phyloP scores from a whole-genome alignment of 2,329 filamentous ascomycete species.

The Coniochaeta ligniaria region DNA sequence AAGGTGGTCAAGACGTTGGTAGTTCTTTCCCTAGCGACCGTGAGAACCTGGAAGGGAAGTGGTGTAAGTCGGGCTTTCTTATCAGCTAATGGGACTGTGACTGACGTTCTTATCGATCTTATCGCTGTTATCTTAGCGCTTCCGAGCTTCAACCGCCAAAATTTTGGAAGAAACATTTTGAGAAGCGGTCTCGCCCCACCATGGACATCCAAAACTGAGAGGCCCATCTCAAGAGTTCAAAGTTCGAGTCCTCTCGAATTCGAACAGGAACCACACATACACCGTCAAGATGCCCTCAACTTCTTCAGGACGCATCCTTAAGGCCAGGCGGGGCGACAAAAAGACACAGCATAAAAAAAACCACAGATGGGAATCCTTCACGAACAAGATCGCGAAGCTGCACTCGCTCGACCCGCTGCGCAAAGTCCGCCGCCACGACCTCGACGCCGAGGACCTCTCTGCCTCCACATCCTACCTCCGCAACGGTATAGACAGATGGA shows the following conservation, averaged over 20 bases:
- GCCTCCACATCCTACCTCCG: conserved; percentile 81
- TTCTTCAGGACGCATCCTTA: conserved; percentile 59
- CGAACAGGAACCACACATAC: neutral
- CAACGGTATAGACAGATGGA: conserved; percentile 78
- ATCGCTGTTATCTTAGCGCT: neutral
- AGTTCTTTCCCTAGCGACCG: neutral
- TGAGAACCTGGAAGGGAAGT: neutral
- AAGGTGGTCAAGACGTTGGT: neutral
- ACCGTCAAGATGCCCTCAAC: conserved; percentile 49
- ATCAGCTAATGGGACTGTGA: neutral
- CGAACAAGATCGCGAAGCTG: conserved; percentile 80
- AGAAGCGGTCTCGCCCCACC: neutral
- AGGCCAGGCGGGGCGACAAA: conserved; percentile 62
- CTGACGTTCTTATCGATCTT: neutral
- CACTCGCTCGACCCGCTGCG: conserved; percentile 87
- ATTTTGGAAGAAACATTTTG: neutral
- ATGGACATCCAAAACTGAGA: neutral
- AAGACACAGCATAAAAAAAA: conserved; percentile 71
- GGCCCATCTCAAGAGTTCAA: neutral
- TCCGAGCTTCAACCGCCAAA: neutral
- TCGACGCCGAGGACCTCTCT: conserved; percentile 71
- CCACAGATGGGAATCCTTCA: conserved; percentile 88
- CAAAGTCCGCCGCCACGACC: conserved; percentile 75
- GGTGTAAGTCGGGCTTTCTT: neutral
- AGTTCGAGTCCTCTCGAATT: neutral